Base-by-base conservation (phyloP, 345 rosid species). In the Eucalyptus regnans region DNA sequence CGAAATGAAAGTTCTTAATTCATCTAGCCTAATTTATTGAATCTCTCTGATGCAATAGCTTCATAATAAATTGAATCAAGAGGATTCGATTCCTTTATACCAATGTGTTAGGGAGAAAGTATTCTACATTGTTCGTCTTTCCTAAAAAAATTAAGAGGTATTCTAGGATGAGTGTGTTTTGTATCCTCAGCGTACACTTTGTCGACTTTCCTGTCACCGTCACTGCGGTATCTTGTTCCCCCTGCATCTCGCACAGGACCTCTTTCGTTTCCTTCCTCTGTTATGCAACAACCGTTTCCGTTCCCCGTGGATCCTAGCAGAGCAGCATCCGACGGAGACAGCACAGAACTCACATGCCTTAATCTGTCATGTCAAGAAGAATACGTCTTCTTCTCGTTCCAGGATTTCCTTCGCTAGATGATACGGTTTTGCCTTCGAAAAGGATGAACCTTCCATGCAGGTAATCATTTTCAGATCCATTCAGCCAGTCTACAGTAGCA, bases 261-360 rank as follows among this genome's bases (percentile, higher is more conserved):
- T 43, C 83, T 86, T 89, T 93, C 95, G 87, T 90, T 87, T 86
- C 86, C 88, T 90, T 84, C 51, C 17, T 51, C 86, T 31, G 20
- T 44, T 27, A 51, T 84, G 29, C 52, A 84, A 48, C 29, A 58
- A 25, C 29, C 4, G 13, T 58, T 58, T 58, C 7, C 3, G n/a
- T 11, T 51, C 54, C 54, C 54, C 3, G 6, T 51, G 54, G 54
- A 51, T 51, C 54, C 54, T 6, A 16, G 54, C 54, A 16, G 8
- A 51, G 54, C 54, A 51, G 20, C 20, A 51, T 51, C 54, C 6
- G 8, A 16, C 20, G 54, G 54, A 51, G 54, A 51, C 20, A 6
- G 54, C 20, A 51, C 8, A 6, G 54, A 51, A 51, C 20, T 51
- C 54, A 51, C 54, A 16, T 51, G 54, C 54, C 20, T 51, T 51